Conservation (phyloP, 2,329 filamentous ascomycete genomes). For the Stagonosporopsis tanaceti region DNA sequence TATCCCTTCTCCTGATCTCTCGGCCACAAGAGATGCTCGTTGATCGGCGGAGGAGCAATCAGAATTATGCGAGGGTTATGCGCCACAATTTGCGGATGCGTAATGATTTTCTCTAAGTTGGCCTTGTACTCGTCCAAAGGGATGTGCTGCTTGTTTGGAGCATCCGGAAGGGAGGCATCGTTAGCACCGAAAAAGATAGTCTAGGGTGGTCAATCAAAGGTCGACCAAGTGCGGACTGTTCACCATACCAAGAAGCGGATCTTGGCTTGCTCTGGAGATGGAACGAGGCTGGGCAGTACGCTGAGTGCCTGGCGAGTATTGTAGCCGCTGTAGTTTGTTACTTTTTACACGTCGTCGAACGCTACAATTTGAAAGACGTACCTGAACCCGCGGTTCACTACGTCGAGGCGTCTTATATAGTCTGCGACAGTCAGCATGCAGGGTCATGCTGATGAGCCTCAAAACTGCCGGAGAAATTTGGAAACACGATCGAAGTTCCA, state of each 20-base stretch:
- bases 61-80: slow-evolving; percentile 79
- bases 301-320: slow-evolving; percentile 78
- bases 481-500: background rate
- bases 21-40: slow-evolving; percentile 74
- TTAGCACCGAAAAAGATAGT: slow-evolving; percentile 88
- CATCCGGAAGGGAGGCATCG: slow-evolving; percentile 75
- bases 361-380: slow-evolving; percentile 36
- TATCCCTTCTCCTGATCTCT: slow-evolving; percentile 51
- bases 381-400: slow-evolving; percentile 86
- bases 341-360: background rate
- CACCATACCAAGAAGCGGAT: slow-evolving; percentile 70
- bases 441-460: slow-evolving; percentile 8
- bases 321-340: slow-evolving; percentile 68
- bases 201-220: slow-evolving; percentile 53
- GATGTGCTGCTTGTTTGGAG: slow-evolving; percentile 75
- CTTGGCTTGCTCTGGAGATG: slow-evolving; percentile 66
- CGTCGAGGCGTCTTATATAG: slow-evolving; percentile 79
- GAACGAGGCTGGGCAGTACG: slow-evolving; percentile 74
- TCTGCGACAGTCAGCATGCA: slow-evolving; percentile 57
- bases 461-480: slow-evolving; percentile 1
- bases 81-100: slow-evolving; percentile 71
- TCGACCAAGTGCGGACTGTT: background rate
- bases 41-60: slow-evolving; percentile 82
- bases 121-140: slow-evolving; percentile 76
- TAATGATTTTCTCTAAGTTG: slow-evolving; percentile 76